Percentiles rank a stretch among this genome's conserved stretches.
These are phyloP conservation scores for Endocalyx cinctus DNA, from an alignment of 2,329 filamentous ascomycete genomes.

Conservation along the genomic window DNA sequence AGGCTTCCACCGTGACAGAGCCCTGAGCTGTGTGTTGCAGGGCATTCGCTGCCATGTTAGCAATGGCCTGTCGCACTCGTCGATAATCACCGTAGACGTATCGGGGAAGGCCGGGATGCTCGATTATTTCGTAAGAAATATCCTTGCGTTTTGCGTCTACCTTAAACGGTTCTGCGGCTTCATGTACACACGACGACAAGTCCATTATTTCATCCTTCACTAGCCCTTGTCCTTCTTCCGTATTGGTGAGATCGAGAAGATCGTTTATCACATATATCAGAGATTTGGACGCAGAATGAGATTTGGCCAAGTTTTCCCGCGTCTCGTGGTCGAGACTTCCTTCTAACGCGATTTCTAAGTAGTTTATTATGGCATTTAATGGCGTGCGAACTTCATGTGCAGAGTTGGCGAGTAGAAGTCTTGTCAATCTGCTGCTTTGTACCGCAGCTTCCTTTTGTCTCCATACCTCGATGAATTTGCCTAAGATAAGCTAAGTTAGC, in stretches of 20 bases:
- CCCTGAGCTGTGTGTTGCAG: slow-evolving; percentile 71
- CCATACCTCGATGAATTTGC: slow-evolving; percentile 87
- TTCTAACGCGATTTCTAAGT: slow-evolving; percentile 85
- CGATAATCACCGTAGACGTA: slow-evolving; percentile 75
- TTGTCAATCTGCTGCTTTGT: slow-evolving; percentile 76
- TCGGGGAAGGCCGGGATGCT: slow-evolving; percentile 64
- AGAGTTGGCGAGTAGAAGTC: slow-evolving; percentile 76
- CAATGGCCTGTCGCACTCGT: slow-evolving; percentile 74
- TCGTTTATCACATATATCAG: slow-evolving; percentile 94
- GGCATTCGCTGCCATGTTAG: slow-evolving; percentile 80
- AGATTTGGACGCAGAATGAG: slow-evolving; percentile 87
- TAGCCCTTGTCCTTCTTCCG: slow-evolving; percentile 73
- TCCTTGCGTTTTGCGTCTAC: slow-evolving; percentile 72
- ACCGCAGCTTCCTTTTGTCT: slow-evolving; percentile 81
- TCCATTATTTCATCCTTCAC: slow-evolving; percentile 80
- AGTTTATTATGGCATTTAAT: slow-evolving; percentile 91
- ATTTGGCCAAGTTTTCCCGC: slow-evolving; percentile 75
- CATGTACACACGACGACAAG: slow-evolving; percentile 63
- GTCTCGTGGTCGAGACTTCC: slow-evolving; percentile 76
- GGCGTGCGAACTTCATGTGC: slow-evolving; percentile 90
- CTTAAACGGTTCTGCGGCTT: slow-evolving; percentile 71
- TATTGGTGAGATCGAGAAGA: slow-evolving; percentile 80
- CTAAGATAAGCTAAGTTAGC: slow-evolving; percentile 20
- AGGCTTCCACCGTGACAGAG: slow-evolving; percentile 65
- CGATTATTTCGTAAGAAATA: slow-evolving; percentile 63